Evolutionary conservation across 202 grass and related monocot species (phyloP).

Genomic region (Dendrocalamus latiflorus): DNA sequence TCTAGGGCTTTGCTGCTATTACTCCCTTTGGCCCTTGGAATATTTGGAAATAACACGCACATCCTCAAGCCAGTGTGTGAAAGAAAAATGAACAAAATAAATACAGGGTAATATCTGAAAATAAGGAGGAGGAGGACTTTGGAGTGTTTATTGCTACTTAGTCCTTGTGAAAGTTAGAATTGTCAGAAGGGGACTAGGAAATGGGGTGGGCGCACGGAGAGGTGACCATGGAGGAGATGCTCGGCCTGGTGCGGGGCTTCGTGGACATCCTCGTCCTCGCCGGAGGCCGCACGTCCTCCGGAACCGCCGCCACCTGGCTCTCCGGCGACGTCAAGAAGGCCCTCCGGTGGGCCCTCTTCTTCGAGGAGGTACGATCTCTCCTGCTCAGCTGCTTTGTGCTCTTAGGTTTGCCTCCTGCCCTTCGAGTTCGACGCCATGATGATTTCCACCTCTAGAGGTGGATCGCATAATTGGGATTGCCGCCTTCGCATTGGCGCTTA

Average conservation of each 20-base stretch:
- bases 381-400: neutral
- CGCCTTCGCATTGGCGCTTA: neutral
- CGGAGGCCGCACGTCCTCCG: constrained; percentile 60
- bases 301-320: constrained; percentile 42
- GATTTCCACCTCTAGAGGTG: no score
- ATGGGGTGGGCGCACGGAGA: no score
- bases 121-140: no score
- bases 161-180: no score
- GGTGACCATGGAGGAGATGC: constrained; percentile 47
- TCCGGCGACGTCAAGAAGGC: constrained; percentile 39
- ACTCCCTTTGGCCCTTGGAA: neutral
- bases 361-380: constrained; percentile 56
- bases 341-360: constrained; percentile 70
- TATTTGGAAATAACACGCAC: fast-evolving
- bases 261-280: constrained; percentile 76
- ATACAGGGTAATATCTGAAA: no score
- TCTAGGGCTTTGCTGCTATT: constrained; percentile 46
- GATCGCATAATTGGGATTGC: neutral
- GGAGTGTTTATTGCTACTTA: no score
- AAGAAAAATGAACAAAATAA: neutral
- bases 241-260: constrained; percentile 54
- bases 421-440: no score
- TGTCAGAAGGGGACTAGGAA: no score
- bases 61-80: neutral
- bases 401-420: neutral